Evolutionary conservation across 208 protist genomes (phyloP), one percentile per base, ranked within the genome.

Genomic region (Acanthamoeba castellanii): DNA sequence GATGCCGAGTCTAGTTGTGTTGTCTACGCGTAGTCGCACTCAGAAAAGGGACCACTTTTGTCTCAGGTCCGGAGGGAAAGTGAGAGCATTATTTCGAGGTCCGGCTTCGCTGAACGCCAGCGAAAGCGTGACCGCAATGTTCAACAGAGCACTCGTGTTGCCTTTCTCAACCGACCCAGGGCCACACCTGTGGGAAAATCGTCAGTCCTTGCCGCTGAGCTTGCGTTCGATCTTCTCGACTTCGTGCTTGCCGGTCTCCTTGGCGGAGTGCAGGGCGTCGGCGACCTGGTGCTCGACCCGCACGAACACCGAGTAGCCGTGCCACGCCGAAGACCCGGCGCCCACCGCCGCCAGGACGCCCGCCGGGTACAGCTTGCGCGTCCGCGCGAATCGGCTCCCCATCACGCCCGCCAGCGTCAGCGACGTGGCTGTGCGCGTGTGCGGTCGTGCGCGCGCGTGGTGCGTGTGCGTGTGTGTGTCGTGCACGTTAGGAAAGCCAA

Each of bases 201-300:
- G 57, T 11, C 22, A 78, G 70, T 78, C 70, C 32, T 30, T 78
- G 70, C 70, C 70, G n/a, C 37, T 78, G 70, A 78, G 70, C 70
- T 78, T 78, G 70, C 70, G 70, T 25, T 78, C 32, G 70, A 78
- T 47, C 32, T 78, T 78, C 32, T 78, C 70, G 8, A 78, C 20
- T 32, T 78, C 70, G 16, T 78, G 70, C 14, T 37, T 8, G 70
- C 32, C n/a, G 18, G n/a, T 78, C 32, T 78, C 30, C 70, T 78
- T 78, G 16, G 70, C 70, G n/a, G 70, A 78, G 70, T 78, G 70
- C n/a, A 78, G 25, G 34, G 70, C 70, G n/a, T 78, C 70, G 25
- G 11, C 70, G 30, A 78, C 70, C 70, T 78, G 18, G 32, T 78
- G 70, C 70, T 78, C 70, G n/a, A 78, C 34, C 18, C 70, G 70